A percentile compares a stretch with the other conserved stretches of the same genome.
Conservation (phyloP, 192 early-diverging fungal species). For the Chytriomyces hyalinus region DNA sequence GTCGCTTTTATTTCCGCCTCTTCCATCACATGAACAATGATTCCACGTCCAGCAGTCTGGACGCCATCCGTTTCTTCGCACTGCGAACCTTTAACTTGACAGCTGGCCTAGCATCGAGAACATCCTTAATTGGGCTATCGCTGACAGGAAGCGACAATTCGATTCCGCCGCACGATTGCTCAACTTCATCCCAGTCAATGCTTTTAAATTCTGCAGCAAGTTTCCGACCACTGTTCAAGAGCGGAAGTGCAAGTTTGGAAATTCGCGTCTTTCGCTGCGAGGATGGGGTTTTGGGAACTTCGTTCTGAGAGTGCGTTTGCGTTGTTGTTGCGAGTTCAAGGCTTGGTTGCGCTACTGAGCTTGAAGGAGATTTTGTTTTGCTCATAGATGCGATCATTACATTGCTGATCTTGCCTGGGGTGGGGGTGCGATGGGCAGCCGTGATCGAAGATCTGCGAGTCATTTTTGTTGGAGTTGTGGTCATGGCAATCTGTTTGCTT, state of each 20-base stretch:
- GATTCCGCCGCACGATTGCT: not conserved
- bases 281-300: slow-evolving; percentile 4
- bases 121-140: slow-evolving; percentile 27
- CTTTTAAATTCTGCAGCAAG: not conserved
- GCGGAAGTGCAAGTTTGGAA: slow-evolving; percentile 1
- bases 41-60: slow-evolving; percentile 15
- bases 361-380: too few relatives aligned
- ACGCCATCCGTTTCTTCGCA: slow-evolving; percentile 16
- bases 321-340: too few relatives aligned
- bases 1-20: not conserved
- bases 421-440: too few relatives aligned
- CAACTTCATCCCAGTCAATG: slow-evolving; percentile 23
- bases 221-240: slow-evolving; percentile 3
- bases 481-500: not conserved
- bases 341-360: too few relatives aligned
- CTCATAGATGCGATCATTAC: too few relatives aligned
- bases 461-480: not conserved
- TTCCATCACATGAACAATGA: slow-evolving; percentile 4
- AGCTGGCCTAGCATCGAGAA: slow-evolving; percentile 4
- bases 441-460: not conserved
- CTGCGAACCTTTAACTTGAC: slow-evolving; percentile 20
- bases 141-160: not conserved
- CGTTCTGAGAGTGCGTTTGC: too few relatives aligned
- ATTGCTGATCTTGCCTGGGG: not conserved
- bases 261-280: slow-evolving; percentile 4